Evolutionary conservation across 805 yeast genomes (phyloP), one percentile per base, ranked within the genome.

Genomic region (Candida silvatica): DNA sequence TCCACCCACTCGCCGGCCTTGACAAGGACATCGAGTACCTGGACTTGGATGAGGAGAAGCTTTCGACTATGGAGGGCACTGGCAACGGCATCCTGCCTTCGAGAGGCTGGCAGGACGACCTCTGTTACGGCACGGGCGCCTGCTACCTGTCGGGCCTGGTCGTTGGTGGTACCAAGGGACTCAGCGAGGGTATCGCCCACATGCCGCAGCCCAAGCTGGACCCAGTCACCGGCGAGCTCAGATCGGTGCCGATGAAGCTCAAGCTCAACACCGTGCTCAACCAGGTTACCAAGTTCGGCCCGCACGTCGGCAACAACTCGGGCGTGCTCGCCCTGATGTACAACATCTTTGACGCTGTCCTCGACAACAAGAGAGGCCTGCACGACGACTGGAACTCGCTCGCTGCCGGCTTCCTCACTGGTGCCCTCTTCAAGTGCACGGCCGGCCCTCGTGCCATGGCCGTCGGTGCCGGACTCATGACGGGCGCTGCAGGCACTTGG

Each of bases 111-210:
- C 74, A 87, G 12, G 98, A 92, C 59, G 97, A 92, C 64, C 70
- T 92, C 45, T 87, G 97, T 71, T 92, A 92, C 61, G 98, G 98
- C 48, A 82, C 97, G 8, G 98, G 98, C 61, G 78, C 95, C 5
- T 86, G 87, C 35, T 92, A 92, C 56, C 69, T 92, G 46, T 48
- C 82, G 22, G 94, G 95, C 29, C 69, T 92, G 45, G 94, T 94
- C 24, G 41, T 76, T 29, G 98, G 98, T 61, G 98, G 98, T 40
- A 62, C 78, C 11, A 80, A 77, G 51, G 98, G 98, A 40, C 64
- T 88, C 41, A 73, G 76, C 40, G 96, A 90, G 60, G 97, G 98
- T 42, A 51, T 92, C 37, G 70, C 71, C 42, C 76, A 77, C 56
- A 68, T 92, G 37, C 92, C 94, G 28, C 45, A 40, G 18, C 58